Evolutionary conservation across 768 basidiomycete genomes (phyloP), one percentile per base, ranked within the genome.

Genomic region (Collybia sordida): DNA sequence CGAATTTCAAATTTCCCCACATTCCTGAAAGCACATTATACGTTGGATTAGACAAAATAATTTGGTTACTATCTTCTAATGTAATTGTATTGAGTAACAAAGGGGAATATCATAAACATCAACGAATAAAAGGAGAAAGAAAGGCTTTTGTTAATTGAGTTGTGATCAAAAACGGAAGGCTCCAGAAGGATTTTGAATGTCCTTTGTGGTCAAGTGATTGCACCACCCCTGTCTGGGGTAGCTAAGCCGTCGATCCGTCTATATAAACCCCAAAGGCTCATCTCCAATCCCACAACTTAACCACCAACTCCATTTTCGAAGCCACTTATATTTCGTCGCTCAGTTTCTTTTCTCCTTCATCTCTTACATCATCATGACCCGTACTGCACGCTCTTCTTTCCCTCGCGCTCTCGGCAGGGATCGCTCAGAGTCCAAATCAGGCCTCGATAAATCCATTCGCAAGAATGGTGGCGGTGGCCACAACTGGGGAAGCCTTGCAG

Each of bases 391-490:
- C 59, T 75, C 89, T 49, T 62, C 79, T 38, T 85, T 78, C 64
- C 88, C 86, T 44, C 81, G 83, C 52, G 90, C 90, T 40, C 69
- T 90, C 59, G 53, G 78, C 54, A 85, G 81, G 72, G 90, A 93
- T 71, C 86, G 89, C 61, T 88, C 88, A 14, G 81, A 85, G 72
- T 82, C 85, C 62, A 88, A 85, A 71, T 80, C 84, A 35, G 92
- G 91, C 46, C 75, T 86, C 50, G 82, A 86, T 76, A 79, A 78
- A 60, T 79, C 78, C 58, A 58, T 86, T 50, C 85, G 83, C 70
- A 93, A 93, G 72, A 75, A 81, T 53, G 93, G 93, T 48, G 84
- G 81, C 22, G 93, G 93, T 27, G 74, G 78, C 6, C 83, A 93
- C 71, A 93, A 90, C 72, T 96, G 93, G 93, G 93, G 93, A 51